Percentiles rank a stretch among this genome's conserved stretches.
Conservation (phyloP, 2,329 filamentous ascomycete species). For the Trichoderma sp. region DNA sequence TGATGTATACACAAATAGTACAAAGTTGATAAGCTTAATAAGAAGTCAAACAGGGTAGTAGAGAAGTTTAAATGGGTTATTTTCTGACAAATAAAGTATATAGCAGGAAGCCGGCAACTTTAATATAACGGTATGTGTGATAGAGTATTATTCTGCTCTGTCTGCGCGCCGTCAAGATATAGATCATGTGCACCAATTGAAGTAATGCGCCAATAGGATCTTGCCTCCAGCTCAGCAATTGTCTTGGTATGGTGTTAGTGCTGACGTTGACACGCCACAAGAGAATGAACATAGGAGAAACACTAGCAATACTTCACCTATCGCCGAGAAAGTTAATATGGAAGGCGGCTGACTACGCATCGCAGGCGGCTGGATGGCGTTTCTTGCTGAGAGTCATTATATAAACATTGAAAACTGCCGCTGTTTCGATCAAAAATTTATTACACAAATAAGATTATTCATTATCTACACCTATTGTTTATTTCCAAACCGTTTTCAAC, state of each 20-base stretch:
- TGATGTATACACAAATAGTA: not conserved
- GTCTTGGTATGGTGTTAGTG: not conserved
- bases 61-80: not conserved
- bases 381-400: not conserved
- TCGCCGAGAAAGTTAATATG: not conserved
- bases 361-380: not conserved
- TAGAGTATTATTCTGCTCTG: not conserved
- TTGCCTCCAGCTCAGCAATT: not conserved
- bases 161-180: not conserved
- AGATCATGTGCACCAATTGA: not conserved
- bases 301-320: not conserved
- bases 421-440: not conserved
- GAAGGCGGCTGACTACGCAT: not conserved
- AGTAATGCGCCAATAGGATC: not conserved
- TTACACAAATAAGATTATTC: not conserved
- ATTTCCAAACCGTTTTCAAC: too few species aligned
- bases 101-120: not conserved
- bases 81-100: not conserved
- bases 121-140: not conserved
- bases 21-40: not conserved
- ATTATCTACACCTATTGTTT: not conserved
- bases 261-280: not conserved
- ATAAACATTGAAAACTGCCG: not conserved
- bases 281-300: not conserved
- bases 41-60: not conserved